Evolutionary conservation across 331 rosid species (phyloP), one percentile per base, ranked within the genome.

Genomic region (Rhamnella rubrinervis): DNA sequence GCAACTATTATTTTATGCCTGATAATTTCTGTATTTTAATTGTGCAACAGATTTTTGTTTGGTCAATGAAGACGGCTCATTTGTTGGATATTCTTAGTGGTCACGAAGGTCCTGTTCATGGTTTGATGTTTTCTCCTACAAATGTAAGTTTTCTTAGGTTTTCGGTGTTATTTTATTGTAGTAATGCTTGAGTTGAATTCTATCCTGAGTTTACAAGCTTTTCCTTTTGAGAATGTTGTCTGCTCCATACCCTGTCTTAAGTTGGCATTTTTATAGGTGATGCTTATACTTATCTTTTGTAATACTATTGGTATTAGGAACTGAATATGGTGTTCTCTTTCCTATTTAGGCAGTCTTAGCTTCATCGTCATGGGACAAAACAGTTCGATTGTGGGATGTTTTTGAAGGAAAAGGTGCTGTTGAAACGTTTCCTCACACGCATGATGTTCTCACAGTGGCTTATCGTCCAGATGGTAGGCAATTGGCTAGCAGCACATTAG

Each of bases 391-490:
- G 84, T 95, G 99, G 99, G 97, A 91, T 87, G 96, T 95, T 82
- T 95, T 91, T 78, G 83, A 91, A 52, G 84, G 90, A 11, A 95
- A 91, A 74, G 95, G 96, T 51, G 96, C 91, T 23, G 99, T 91
- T 72, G 99, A 95, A 83, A 83, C 96, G 40, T 84, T 89, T 69
- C 60, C 80, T 81, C 99, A 91, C 77, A 75, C 89, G 0, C 97
- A 91, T 31, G 99, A 95, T 75, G 96, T 95, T 84, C 96, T 91
- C 65, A 86, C 96, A 0, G 83, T 95, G 55, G 96, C 72, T 77
- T 91, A 89, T 76, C 97, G 95, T 21, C 96, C 99, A 70, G 97
- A 95, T 85, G 97, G 99, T 80, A 91, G 73, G 82, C 98, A 95
- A 79, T 74, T 95, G 81, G 99, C 99, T 75, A 79, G 96, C 83